Conservation (phyloP, 352 stramenopile species). For the Salisapilia sapeloensis region DNA sequence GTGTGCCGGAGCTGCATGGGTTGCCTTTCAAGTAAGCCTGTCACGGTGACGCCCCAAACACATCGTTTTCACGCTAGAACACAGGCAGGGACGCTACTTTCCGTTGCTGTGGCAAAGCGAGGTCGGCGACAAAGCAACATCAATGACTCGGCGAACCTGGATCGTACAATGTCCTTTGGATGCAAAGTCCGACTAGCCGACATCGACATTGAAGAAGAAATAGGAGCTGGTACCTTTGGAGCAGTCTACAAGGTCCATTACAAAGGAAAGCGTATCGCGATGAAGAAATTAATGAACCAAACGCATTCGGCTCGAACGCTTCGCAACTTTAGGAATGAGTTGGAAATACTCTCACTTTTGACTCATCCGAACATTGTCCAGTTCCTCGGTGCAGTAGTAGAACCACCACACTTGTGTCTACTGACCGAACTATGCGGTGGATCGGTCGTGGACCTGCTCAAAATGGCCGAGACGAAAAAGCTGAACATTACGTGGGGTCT, state of each 20-base stretch:
- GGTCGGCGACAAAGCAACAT: constrained; percentile 25
- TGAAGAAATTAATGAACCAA: constrained; percentile 44
- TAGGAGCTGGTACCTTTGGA: constrained; percentile 57
- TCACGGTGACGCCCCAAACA: constrained; percentile 38
- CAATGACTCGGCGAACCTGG: constrained; percentile 36
- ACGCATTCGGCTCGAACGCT: constrained; percentile 38
- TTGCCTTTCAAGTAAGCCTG: constrained; percentile 31
- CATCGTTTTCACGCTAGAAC: constrained; percentile 43
- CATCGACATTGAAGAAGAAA: constrained; percentile 44
- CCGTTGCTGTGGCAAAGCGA: constrained; percentile 53
- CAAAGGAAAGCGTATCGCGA: constrained; percentile 51
- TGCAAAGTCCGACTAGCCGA: constrained; percentile 46
- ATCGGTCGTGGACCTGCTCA: constrained; percentile 43
- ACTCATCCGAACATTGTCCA: constrained; percentile 68
- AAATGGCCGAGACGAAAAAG: constrained; percentile 43
- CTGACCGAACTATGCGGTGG: constrained; percentile 56
- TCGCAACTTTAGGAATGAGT: constrained; percentile 60
- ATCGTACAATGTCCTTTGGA: constrained; percentile 45
- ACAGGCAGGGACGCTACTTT: constrained; percentile 54
- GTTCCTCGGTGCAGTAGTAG: constrained; percentile 55
- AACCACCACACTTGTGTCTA: constrained; percentile 52
- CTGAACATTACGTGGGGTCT: constrained; percentile 60
- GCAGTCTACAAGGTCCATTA: constrained; percentile 67
- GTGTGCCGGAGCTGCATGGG: too few species aligned
- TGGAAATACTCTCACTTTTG: constrained; percentile 68